Percentiles rank a stretch among this genome's conserved stretches.
These are phyloP conservation scores for Quercus cerris DNA, from an alignment of 306 rosid species.

Conservation along the genomic window DNA sequence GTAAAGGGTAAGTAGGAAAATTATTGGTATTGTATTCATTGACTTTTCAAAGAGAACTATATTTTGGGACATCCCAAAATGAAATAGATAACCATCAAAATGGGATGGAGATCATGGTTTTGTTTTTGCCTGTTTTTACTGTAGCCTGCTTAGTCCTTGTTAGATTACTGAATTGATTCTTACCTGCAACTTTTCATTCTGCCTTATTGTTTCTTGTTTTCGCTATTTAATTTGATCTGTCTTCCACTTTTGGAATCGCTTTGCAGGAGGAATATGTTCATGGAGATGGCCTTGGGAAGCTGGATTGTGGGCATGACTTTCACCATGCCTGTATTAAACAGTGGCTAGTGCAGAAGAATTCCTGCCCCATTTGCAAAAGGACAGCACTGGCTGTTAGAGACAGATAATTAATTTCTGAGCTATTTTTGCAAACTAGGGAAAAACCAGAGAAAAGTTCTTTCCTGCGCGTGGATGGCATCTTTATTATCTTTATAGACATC, in stretches of 20 bases:
- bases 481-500: background rate
- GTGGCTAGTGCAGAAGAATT: constrained; percentile 33
- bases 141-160: background rate
- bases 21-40: no score
- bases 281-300: constrained; percentile 31
- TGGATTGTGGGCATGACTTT: constrained; percentile 33
- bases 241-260: background rate
- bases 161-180: background rate
- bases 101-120: background rate
- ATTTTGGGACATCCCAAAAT: no score
- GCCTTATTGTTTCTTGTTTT: background rate
- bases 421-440: background rate
- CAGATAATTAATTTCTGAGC: background rate
- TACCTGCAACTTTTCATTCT: background rate
- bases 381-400: constrained; percentile 4
- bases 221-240: background rate
- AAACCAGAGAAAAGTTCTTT: background rate
- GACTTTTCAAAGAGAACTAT: no score
- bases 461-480: background rate
- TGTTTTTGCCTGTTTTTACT: background rate
- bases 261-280: constrained; percentile 34
- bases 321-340: constrained; percentile 24
- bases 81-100: no score
- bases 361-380: constrained; percentile 35
- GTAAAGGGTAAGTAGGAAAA: no score